A percentile compares a stretch with the other conserved stretches of the same genome.
Conservation (phyloP, 2,329 filamentous ascomycete species). For the Monosporascus sp. region DNA sequence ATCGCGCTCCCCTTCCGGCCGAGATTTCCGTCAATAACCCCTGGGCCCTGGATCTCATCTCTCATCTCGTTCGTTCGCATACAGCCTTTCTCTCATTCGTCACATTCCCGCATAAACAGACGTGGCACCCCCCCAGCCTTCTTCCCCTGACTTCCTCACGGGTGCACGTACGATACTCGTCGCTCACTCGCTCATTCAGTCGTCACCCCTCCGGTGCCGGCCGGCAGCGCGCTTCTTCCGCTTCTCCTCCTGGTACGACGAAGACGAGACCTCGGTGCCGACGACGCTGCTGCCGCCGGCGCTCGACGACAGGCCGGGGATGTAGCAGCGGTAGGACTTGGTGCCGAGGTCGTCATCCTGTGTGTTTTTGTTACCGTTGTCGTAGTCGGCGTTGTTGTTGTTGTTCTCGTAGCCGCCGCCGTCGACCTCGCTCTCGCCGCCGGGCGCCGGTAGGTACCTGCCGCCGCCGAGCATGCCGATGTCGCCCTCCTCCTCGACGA, state of each 20-base stretch:
- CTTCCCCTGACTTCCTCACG: background rate
- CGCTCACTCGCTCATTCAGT: background rate
- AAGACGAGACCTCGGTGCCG: background rate
- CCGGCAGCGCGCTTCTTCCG: slow-evolving; percentile 33
- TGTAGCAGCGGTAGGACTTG: slow-evolving; percentile 51
- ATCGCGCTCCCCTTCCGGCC: no score
- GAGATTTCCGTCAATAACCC: no score
- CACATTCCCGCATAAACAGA: no score
- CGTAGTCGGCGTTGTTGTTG: no score
- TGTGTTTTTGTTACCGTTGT: no score
- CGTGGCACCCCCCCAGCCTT: background rate
- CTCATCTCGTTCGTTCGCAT: no score
- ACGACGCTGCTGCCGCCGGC: slow-evolving; percentile 17
- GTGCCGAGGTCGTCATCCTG: slow-evolving; percentile 45
- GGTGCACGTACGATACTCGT: background rate
- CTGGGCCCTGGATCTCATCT: no score
- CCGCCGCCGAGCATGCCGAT: slow-evolving; percentile 17
- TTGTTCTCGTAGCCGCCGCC: slow-evolving; percentile 16
- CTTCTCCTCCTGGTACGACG: slow-evolving; percentile 35
- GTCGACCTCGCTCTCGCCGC: slow-evolving; percentile 35
- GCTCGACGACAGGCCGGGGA: slow-evolving; percentile 42
- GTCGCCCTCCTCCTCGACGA: slow-evolving; percentile 24
- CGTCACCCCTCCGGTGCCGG: slow-evolving; percentile 21
- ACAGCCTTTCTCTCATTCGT: no score
- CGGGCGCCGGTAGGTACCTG: slow-evolving; percentile 28